Percentiles rank a stretch among this genome's conserved stretches.
phyloP scores from a whole-genome alignment of 805 yeast species.

The Barnettozyma californica region DNA sequence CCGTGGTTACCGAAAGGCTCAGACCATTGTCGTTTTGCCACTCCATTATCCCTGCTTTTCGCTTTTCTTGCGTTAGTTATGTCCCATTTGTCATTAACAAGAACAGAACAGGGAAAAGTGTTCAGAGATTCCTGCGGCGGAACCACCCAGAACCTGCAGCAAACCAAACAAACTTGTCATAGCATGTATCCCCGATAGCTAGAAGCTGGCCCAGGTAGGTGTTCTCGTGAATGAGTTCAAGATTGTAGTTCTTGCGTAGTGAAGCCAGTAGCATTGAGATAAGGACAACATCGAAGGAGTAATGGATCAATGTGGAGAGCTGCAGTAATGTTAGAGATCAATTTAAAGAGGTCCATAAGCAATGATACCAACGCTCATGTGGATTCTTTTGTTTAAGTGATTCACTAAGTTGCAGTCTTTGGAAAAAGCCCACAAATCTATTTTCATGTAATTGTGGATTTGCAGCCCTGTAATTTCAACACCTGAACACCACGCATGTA shows the following conservation, averaged over 20 bases:
- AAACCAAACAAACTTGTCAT: conserved; percentile 7
- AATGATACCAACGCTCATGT: conserved; percentile 4
- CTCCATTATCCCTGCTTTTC: background rate
- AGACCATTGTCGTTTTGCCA: background rate
- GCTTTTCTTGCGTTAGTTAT: too few relatives aligned
- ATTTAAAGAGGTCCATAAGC: background rate
- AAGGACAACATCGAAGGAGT: conserved; percentile 6
- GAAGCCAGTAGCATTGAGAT: conserved; percentile 7
- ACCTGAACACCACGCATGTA: background rate
- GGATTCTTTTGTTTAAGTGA: background rate
- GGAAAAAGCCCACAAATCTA: background rate
- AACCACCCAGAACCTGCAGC: conserved; percentile 9
- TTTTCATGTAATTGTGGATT: background rate
- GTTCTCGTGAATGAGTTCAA: conserved; percentile 4
- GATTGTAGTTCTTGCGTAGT: conserved; percentile 6
- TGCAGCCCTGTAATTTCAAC: background rate
- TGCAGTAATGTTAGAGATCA: background rate
- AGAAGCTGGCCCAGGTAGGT: conserved; percentile 1
- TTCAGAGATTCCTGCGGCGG: conserved; percentile 3
- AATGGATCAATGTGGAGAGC: conserved; percentile 3
- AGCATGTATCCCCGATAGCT: conserved; percentile 5
- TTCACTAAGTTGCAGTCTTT: background rate
- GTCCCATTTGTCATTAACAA: conserved; percentile 3
- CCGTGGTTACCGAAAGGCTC: background rate
- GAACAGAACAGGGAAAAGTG: background rate